Base-by-base conservation (phyloP, 164 flowering plant genomes). In the Pachysandra terminalis region DNA sequence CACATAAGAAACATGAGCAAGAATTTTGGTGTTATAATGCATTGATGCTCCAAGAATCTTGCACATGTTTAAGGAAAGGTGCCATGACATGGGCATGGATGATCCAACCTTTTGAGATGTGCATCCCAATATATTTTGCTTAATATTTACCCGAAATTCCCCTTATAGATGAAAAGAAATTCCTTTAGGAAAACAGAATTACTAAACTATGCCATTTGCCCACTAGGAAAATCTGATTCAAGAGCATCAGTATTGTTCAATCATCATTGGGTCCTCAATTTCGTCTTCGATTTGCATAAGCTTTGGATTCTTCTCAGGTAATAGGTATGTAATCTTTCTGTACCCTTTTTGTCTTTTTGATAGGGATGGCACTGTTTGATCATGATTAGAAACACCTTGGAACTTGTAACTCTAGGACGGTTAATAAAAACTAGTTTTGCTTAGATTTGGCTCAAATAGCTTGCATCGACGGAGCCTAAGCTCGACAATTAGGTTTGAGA, bases 321-420 rank as follows among this genome's bases (percentile, higher is more conserved):
- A 24, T 63, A 64, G 73, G 73, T 70, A 70, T 70, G 68, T n/a
- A 27, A 9, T 70, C 49, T 64, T 62, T 45, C 63, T 21, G 17
- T 64, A n/a, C n/a, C 45, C 22, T 64, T 24, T 58, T 25, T 56
- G 16, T 35, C 16, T 19, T 21, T 8, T 12, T 61, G 45, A 1
- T 61, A 61, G 37, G 58, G 41, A 12, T 19, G 9, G 9, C 51
- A 24, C 5, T 59, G 28, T 10, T 24, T 61, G 40, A n/a, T 15
- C 51, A 49, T 53, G 56, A 19, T 21, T 16, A 10, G 45, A 28
- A 68, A 32, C 35, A 27, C 15, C 59, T 22, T 40, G 65, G 59
- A 61, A 32, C 37, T 3, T 32, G 37, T 32, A 3, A 7, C 5
- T 3, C 37, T 32, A 7, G 37, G 37, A 32, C 37, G 5, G 7